These are phyloP conservation scores for Polygonum maritimum DNA, from an alignment of 148 eudicot species.

Conservation along the genomic window DNA sequence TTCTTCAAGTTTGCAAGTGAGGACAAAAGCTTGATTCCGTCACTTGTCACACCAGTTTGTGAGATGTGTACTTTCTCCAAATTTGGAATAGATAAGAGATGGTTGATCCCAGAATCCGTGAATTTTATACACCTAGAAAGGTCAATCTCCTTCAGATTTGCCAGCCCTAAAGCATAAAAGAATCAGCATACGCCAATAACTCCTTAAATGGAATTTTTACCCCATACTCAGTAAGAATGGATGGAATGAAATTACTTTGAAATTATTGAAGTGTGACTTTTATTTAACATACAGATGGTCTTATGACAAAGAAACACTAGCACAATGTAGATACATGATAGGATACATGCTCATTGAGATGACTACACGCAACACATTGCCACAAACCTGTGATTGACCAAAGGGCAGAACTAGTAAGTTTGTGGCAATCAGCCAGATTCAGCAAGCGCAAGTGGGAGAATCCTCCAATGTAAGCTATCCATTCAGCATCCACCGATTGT, in stretches of 20 bases:
- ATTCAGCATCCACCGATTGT: slow-evolving; percentile 76
- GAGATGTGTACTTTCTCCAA: slow-evolving; percentile 62
- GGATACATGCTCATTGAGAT: background rate
- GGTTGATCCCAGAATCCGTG: slow-evolving; percentile 64
- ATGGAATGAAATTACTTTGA: background rate
- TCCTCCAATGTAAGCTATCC: slow-evolving; percentile 88
- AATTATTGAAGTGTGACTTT: background rate
- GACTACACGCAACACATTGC: background rate
- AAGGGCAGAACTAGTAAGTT: slow-evolving; percentile 61
- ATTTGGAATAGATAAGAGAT: slow-evolving; percentile 50
- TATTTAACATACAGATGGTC: background rate
- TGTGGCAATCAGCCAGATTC: slow-evolving; percentile 58
- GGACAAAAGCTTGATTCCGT: slow-evolving; percentile 51
- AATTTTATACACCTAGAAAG: slow-evolving; percentile 76
- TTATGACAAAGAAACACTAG: background rate
- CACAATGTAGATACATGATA: background rate
- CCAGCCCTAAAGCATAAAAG: slow-evolving; percentile 40
- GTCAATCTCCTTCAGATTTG: slow-evolving; percentile 60
- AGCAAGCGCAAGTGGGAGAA: slow-evolving; percentile 50
- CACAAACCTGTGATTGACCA: slow-evolving; percentile 65
- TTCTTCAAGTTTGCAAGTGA: slow-evolving; percentile 41
- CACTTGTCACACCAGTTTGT: slow-evolving; percentile 65
- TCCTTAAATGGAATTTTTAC: background rate
- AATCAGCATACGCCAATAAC: background rate
- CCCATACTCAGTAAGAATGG: background rate